Conservation (phyloP, 495 filamentous ascomycete genomes). For the Hypomontagnella submonticulosa region DNA sequence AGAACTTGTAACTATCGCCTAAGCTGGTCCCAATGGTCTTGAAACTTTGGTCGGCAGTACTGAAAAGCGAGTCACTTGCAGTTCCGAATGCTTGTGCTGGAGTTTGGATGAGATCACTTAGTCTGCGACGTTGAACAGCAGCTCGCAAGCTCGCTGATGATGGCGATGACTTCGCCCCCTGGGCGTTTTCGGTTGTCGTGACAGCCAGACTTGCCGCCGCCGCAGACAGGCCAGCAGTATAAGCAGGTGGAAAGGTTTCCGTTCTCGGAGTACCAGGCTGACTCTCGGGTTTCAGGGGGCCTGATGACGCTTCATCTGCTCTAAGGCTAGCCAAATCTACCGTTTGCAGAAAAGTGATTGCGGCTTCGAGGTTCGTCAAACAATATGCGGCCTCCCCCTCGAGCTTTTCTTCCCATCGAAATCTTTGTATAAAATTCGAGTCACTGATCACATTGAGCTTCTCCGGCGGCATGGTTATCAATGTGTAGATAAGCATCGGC, state of each 20-base stretch:
- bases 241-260: conserved; percentile 63
- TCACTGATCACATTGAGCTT: conserved; percentile 93
- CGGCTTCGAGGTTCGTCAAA: conserved; percentile 93
- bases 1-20: conserved; percentile 91
- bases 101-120: conserved; percentile 86
- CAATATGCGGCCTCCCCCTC: conserved; percentile 96
- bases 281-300: conserved; percentile 67
- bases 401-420: conserved; percentile 85
- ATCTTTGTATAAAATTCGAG: conserved; percentile 91
- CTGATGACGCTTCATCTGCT: conserved; percentile 76
- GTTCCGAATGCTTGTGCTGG: conserved; percentile 81
- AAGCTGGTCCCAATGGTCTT: conserved; percentile 90
- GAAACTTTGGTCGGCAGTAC: conserved; percentile 86
- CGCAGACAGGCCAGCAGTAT: conserved; percentile 56
- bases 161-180: conserved; percentile 56
- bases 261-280: conserved; percentile 64
- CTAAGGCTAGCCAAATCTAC: conserved; percentile 93
- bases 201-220: conserved; percentile 49
- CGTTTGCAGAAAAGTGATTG: conserved; percentile 95
- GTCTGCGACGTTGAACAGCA: conserved; percentile 65
- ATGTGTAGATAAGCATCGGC: conserved; percentile 92
- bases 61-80: conserved; percentile 84
- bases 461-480: conserved; percentile 90
- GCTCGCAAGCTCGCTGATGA: conserved; percentile 54
- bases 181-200: conserved; percentile 48